Conservation (phyloP, 1,284 basidiomycete species). For the Tetrapyrgos nigripes region DNA sequence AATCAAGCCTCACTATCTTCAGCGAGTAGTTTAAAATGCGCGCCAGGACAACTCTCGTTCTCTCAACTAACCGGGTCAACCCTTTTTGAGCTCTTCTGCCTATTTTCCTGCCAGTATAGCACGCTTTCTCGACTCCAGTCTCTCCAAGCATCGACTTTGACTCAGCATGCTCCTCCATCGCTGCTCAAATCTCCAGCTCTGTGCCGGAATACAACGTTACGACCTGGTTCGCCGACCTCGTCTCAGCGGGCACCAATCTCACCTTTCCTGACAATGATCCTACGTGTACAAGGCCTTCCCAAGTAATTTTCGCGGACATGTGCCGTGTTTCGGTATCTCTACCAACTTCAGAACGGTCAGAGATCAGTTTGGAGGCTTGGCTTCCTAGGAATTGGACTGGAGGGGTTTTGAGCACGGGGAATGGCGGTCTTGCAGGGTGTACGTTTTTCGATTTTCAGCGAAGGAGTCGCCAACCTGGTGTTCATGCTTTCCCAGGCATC, state of each 20-base stretch:
- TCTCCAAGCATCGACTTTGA: slow-evolving; percentile 3
- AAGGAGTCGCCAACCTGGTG: neutral
- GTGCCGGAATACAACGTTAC: slow-evolving; percentile 7
- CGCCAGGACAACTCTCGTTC: too few relatives aligned
- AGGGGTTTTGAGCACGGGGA: slow-evolving; percentile 15
- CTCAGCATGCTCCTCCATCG: slow-evolving; percentile 3
- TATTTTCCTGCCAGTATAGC: too few relatives aligned
- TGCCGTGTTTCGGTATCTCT: slow-evolving; percentile 16
- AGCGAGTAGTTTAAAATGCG: too few relatives aligned
- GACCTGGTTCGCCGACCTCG: neutral
- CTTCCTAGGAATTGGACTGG: slow-evolving; percentile 18
- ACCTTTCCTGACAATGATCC: slow-evolving; percentile 13
- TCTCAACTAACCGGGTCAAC: too few relatives aligned
- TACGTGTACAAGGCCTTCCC: neutral
- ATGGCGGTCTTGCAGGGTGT: slow-evolving; percentile 17
- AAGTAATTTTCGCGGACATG: slow-evolving; percentile 10
- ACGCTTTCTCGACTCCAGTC: neutral
- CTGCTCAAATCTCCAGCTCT: neutral
- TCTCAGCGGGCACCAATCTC: slow-evolving; percentile 11
- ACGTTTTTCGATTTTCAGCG: neutral
- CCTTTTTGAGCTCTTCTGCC: too few relatives aligned
- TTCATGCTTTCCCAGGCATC: slow-evolving; percentile 4
- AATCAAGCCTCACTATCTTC: too few relatives aligned
- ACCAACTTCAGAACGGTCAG: slow-evolving; percentile 9
- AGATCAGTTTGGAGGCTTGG: slow-evolving; percentile 18